These are phyloP conservation scores for Asterochloris sp. DNA, from an alignment of 139 green algal species.

Conservation along the genomic window DNA sequence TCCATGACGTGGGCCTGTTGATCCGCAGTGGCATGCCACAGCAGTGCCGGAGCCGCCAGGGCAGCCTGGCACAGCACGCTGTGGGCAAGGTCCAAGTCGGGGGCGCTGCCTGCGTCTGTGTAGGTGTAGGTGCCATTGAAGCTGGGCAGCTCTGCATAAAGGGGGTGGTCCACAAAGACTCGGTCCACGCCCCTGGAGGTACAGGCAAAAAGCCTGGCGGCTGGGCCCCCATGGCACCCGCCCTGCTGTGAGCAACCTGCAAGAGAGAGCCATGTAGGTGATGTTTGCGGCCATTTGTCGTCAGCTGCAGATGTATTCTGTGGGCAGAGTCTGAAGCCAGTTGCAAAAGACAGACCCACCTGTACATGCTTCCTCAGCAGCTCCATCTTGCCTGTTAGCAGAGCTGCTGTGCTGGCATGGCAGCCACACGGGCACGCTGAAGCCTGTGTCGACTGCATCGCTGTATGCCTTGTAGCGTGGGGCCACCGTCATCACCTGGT, in stretches of 20 bases:
- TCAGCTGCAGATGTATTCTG: too few species aligned
- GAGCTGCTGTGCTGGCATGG: background rate
- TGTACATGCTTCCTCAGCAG: too few species aligned
- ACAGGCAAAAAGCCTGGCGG: slow-evolving; percentile 35
- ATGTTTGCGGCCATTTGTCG: too few species aligned
- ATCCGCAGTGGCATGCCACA: slow-evolving; percentile 37
- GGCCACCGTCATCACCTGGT: slow-evolving; percentile 80
- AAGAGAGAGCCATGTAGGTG: too few species aligned
- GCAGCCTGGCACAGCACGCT: slow-evolving; percentile 81
- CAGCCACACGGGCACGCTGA: slow-evolving; percentile 50
- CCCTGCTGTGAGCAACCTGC: too few species aligned
- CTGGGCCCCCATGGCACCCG: too few species aligned
- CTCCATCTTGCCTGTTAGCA: too few species aligned
- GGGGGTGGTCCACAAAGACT: slow-evolving; percentile 81
- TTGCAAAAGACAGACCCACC: too few species aligned
- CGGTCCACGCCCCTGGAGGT: slow-evolving; percentile 53
- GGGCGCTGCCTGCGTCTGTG: slow-evolving; percentile 18
- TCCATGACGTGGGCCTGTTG: background rate
- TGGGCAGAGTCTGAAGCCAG: too few species aligned
- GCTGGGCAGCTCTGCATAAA: slow-evolving; percentile 39
- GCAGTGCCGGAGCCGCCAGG: slow-evolving; percentile 62
- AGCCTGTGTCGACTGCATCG: slow-evolving; percentile 50
- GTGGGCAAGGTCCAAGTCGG: slow-evolving; percentile 58
- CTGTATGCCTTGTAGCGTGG: slow-evolving; percentile 63
- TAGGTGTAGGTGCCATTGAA: slow-evolving; percentile 33